Percentiles rank a stretch among this genome's conserved stretches.
These are phyloP conservation scores for Fusarium nanum DNA, from an alignment of 2,329 filamentous ascomycete species.

Conservation along the genomic window DNA sequence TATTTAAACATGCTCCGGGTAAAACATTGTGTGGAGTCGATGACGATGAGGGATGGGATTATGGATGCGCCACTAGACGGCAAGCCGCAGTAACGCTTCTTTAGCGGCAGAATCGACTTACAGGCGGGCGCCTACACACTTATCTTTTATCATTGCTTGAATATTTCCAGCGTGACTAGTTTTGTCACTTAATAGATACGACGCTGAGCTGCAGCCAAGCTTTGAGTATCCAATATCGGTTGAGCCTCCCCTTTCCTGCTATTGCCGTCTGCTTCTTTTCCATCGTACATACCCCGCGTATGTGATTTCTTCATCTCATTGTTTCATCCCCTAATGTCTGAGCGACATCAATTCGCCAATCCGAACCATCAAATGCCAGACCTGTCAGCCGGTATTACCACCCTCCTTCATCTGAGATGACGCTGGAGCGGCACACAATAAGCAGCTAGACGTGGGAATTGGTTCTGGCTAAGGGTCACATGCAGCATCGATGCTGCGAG, in stretches of 20 bases:
- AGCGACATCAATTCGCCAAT: not conserved
- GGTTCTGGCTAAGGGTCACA: constrained; percentile 30
- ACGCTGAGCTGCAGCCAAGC: constrained; percentile 15
- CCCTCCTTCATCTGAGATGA: constrained; percentile 27
- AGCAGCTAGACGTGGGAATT: constrained; percentile 4
- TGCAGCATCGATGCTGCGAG: constrained; percentile 12
- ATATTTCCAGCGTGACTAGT: constrained; percentile 19
- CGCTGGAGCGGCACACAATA: constrained; percentile 18
- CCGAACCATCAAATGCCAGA: not conserved
- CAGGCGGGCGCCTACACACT: too few relatives aligned
- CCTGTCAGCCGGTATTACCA: constrained; percentile 8
- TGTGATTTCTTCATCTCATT: not conserved
- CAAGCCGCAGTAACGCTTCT: constrained; percentile 23
- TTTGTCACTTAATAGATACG: constrained; percentile 25
- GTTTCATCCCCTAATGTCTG: not conserved
- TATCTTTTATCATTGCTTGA: constrained; percentile 9
- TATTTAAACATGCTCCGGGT: constrained; percentile 13
- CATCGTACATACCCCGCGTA: not conserved
- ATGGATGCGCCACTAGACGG: constrained; percentile 28
- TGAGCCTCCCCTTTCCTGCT: not conserved
- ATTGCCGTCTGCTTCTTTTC: not conserved
- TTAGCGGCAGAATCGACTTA: constrained; percentile 1
- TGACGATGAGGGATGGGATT: constrained; percentile 36
- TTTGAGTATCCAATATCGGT: not conserved
- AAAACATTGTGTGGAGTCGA: constrained; percentile 21